A percentile compares a stretch with the other conserved stretches of the same genome.
phyloP scores from a whole-genome alignment of 495 filamentous ascomycete species.

The Aspergillus indologenus region DNA sequence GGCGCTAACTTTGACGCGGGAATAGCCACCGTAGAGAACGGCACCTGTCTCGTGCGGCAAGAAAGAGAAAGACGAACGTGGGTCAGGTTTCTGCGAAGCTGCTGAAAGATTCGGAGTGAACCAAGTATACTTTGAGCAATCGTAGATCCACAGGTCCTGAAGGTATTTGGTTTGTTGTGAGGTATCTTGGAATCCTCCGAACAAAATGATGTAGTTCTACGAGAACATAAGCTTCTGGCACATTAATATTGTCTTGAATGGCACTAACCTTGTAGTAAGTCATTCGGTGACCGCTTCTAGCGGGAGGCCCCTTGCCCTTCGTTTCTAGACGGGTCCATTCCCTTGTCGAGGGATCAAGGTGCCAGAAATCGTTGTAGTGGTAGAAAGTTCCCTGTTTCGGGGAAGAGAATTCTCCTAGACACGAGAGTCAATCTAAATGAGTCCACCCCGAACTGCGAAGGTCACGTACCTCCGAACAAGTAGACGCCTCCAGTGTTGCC shows the following conservation, averaged over 20 bases:
- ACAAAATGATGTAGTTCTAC: conserved; percentile 67
- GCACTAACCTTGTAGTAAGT: conserved; percentile 73
- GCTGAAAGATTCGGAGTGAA: conserved; percentile 65
- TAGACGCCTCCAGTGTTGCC: conserved; percentile 84
- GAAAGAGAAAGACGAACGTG: conserved; percentile 84
- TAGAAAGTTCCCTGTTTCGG: conserved; percentile 99
- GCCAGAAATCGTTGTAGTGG: conserved; percentile 98
- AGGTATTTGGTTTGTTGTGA: conserved; percentile 91
- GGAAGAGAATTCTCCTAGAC: conserved; percentile 56
- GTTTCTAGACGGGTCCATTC: conserved; percentile 89
- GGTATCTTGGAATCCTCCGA: conserved; percentile 93
- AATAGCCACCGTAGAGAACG: conserved; percentile 89
- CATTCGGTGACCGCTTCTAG: conserved; percentile 91
- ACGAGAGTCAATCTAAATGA: conserved; percentile 34
- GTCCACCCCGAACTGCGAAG: not conserved
- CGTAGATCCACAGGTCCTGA: conserved; percentile 65
- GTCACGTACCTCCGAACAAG: conserved; percentile 71
- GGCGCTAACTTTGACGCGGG: conserved; percentile 70
- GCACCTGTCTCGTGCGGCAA: conserved; percentile 87
- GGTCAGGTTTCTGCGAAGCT: conserved; percentile 80
- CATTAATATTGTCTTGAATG: conserved; percentile 23
- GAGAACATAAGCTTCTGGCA: conserved; percentile 9
- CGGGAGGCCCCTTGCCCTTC: conserved; percentile 85
- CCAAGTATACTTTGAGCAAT: conserved; percentile 72
- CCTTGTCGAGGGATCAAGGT: conserved; percentile 71